Conservation (phyloP, 345 rosid genomes). For the Linum lewisii region DNA sequence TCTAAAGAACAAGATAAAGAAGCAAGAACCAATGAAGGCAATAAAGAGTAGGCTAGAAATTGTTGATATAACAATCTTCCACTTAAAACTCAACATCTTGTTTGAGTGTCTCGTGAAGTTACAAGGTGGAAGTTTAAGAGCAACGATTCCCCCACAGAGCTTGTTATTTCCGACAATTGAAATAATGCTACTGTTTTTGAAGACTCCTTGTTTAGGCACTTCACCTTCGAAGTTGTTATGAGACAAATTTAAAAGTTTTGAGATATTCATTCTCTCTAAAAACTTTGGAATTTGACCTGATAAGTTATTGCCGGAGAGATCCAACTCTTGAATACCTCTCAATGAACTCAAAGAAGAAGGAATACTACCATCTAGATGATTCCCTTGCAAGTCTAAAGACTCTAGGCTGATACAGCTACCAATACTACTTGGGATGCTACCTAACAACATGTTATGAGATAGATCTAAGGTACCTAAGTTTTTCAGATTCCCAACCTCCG, state of each 20-base stretch:
- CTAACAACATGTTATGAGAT: conserved; percentile 13
- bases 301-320: conserved; percentile 14
- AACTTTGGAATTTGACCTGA: conserved; percentile 16
- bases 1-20: conserved; percentile 2
- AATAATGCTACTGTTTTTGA: not conserved
- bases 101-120: not conserved
- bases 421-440: conserved; percentile 13
- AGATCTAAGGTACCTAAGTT: conserved; percentile 1
- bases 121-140: conserved; percentile 10
- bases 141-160: not conserved
- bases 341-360: conserved; percentile 10
- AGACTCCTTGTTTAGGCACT: conserved; percentile 3
- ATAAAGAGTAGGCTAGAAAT: not conserved
- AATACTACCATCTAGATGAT: conserved; percentile 11
- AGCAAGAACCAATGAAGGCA: not conserved
- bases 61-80: not conserved
- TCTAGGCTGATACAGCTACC: conserved; percentile 12
- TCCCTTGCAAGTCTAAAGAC: conserved; percentile 1
- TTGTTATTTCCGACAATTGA: not conserved
- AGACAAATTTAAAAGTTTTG: conserved; percentile 13
- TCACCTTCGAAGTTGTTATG: conserved; percentile 17
- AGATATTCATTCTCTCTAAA: not conserved
- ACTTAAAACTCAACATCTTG: not conserved
- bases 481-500: conserved; percentile 6
- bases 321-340: not conserved